phyloP scores from a whole-genome alignment of 768 basidiomycete genomes.

The Phaeotremella fagi region DNA sequence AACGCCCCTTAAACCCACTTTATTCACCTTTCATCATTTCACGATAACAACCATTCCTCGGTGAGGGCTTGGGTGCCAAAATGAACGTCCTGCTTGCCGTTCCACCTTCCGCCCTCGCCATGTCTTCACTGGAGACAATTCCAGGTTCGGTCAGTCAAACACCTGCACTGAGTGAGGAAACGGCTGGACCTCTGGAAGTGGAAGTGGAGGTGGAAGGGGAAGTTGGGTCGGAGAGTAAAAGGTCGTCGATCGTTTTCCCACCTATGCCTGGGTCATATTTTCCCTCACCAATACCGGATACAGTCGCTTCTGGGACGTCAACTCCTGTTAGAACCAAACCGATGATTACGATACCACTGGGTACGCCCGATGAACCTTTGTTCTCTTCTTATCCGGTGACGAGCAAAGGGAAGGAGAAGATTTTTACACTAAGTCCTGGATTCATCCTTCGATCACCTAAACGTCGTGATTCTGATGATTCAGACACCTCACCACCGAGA shows the following conservation, averaged over 20 bases:
- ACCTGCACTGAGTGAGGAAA: constrained; percentile 10
- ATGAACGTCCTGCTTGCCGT: constrained; percentile 11
- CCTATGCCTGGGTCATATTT: constrained; percentile 36
- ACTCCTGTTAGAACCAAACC: constrained; percentile 23
- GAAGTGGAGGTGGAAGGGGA: neutral
- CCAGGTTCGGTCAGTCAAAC: constrained; percentile 32
- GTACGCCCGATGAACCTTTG: constrained; percentile 32
- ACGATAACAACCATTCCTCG: neutral
- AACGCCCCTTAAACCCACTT: no score
- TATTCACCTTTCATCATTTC: neutral
- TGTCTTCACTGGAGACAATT: constrained; percentile 27
- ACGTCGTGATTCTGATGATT: constrained; percentile 6
- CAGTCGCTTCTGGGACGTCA: constrained; percentile 13
- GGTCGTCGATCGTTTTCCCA: constrained; percentile 12
- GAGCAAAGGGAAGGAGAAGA: constrained; percentile 24
- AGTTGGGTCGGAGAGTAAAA: constrained; percentile 7
- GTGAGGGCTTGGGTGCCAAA: neutral
- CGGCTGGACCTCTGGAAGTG: neutral
- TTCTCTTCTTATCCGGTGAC: constrained; percentile 36
- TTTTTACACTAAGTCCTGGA: constrained; percentile 9
- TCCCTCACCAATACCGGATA: constrained; percentile 1
- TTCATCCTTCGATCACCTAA: constrained; percentile 1
- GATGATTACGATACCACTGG: constrained; percentile 24
- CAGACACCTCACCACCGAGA: neutral
- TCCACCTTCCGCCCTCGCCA: constrained; percentile 23